Base-by-base conservation (phyloP, 108 stramenopile genomes). In the Skeletonema marinoi region DNA sequence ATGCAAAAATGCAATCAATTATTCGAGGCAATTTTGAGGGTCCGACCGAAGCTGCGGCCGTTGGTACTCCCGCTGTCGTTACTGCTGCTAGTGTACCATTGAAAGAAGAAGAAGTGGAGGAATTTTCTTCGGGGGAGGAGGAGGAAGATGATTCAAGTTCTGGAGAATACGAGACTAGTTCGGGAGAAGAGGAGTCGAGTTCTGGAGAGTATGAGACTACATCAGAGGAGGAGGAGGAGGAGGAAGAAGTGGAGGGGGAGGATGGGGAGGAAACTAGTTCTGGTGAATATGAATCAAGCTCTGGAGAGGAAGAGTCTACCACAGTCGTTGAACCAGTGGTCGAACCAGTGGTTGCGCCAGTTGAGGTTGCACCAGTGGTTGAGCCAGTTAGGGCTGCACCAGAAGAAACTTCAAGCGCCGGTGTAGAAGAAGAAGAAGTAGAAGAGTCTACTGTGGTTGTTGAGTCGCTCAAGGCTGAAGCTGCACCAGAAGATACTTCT, bases 1-100 rank as follows among this genome's bases (percentile, higher is more conserved):
- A 85, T 61, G 9, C 46, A 2, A 38, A 41, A 35, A 73, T 85
- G 32, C 83, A 77, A 41, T 38, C 76, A 29, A 84, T 84, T 32
- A 60, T 84, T 35, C 31, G 51, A 33, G 74, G 74, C 2, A 65
- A 75, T 58, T 58, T 29, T 62, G 61, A 59, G 41, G 39, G 12
- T 9, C 6, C 70, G 3, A 12, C 3, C 10, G 25, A 36, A 36
- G 11, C 25, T 54, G 7, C 51, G 12, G 50, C 50, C 51, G 32
- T 25, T n/a, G 14, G 14, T 14, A 39, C 70, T 29, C 17, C 60
- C 4, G 54, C 51, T 33, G 61, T 21, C 25, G 59, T 70, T 38
- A 16, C 14, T 11, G 21, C 39, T 30, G 61, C 38, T 42, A 31
- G 31, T 4, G 42, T 31, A 75, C 8, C 31, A 48, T 16, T 19